Evolutionary conservation across 108 stramenopile genomes (phyloP).

Genomic region (Skeletonema costatum): DNA sequence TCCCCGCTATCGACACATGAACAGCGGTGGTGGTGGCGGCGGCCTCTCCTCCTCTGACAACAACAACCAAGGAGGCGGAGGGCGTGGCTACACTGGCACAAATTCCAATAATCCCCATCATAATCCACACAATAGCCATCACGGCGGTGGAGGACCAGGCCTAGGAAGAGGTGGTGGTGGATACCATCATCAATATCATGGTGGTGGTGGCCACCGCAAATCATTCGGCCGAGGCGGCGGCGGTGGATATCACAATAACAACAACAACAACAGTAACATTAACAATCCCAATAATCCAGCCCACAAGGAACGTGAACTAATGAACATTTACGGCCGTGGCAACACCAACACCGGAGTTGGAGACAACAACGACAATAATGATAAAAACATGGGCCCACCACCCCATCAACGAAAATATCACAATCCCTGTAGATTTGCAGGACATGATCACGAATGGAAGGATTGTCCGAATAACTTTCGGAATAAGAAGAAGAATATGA

Average conservation of each 20-base stretch:
- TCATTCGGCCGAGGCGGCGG: constrained; percentile 5
- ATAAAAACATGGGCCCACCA: neutral
- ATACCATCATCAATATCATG: neutral
- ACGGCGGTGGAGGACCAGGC: neutral
- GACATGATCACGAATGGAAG: constrained; percentile 48
- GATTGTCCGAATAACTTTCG: constrained; percentile 49
- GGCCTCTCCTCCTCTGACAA: neutral
- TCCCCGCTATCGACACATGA: neutral
- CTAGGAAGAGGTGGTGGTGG: neutral
- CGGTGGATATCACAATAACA: constrained; percentile 7
- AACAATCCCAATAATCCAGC: neutral
- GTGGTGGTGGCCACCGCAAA: constrained; percentile 1
- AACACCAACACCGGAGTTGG: neutral
- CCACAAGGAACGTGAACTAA: constrained; percentile 39
- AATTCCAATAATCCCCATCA: neutral
- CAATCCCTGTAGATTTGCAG: constrained; percentile 39
- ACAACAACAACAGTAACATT: constrained; percentile 7
- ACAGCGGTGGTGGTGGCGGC: neutral
- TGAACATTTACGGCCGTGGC: constrained; percentile 43
- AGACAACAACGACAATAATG: neutral
- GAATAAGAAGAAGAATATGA: constrained; percentile 30
- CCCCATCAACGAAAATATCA: constrained; percentile 21
- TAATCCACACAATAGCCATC: neutral
- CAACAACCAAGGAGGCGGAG: neutral
- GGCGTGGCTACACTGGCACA: constrained; percentile 15